Percentiles rank a stretch among this genome's conserved stretches.
These are phyloP conservation scores for Dendrostoma leiphaemia DNA, from an alignment of 2,329 filamentous ascomycete genomes.

Conservation along the genomic window DNA sequence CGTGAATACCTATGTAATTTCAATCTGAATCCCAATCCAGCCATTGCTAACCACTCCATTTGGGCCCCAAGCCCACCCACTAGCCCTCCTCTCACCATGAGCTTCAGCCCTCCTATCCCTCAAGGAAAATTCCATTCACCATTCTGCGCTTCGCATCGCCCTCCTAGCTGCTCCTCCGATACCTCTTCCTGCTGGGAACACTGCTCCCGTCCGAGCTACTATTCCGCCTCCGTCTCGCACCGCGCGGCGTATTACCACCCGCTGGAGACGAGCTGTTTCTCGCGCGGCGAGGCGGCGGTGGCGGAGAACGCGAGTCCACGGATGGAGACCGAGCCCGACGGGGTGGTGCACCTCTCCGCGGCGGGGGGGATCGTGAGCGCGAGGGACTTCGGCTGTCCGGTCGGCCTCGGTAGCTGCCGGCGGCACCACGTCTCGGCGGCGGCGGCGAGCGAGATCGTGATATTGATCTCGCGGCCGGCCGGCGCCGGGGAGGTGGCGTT, in stretches of 20 bases:
- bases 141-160: no score
- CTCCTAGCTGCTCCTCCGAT: constrained; percentile 12
- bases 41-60: no score
- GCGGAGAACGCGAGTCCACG: constrained; percentile 8
- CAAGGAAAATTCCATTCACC: neutral
- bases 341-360: neutral
- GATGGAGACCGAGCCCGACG: constrained; percentile 2
- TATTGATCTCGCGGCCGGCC: neutral
- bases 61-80: no score
- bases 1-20: no score
- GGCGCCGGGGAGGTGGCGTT: constrained; percentile 9
- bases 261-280: constrained; percentile 10
- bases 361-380: constrained; percentile 8
- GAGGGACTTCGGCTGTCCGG: constrained; percentile 12
- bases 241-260: constrained; percentile 9
- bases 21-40: no score
- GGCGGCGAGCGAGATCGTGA: constrained; percentile 14
- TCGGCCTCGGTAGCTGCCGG: constrained; percentile 9
- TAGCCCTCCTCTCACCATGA: no score
- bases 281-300: constrained; percentile 8
- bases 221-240: constrained; percentile 15
- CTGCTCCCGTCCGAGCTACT: constrained; percentile 18
- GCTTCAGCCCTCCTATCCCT: no score
- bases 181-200: constrained; percentile 15
- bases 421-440: constrained; percentile 8